phyloP scores from a whole-genome alignment of 148 eudicot genomes.

The Persicaria maculosa region DNA sequence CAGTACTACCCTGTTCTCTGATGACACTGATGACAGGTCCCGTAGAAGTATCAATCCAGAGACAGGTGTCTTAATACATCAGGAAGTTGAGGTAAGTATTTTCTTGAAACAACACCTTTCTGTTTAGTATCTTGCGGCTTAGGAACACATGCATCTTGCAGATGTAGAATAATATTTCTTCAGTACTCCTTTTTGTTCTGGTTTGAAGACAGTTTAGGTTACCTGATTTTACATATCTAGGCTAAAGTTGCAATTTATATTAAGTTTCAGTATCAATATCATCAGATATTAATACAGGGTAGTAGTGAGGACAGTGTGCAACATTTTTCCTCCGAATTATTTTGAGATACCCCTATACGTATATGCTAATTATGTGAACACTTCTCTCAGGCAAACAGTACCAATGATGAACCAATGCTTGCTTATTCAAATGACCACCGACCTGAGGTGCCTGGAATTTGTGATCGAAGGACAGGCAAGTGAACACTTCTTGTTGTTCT shows the following conservation, averaged over 20 bases:
- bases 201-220: not conserved
- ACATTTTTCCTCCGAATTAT: not conserved
- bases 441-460: conserved; percentile 50
- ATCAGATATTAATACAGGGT: not conserved
- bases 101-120: not conserved
- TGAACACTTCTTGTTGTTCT: not conserved
- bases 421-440: conserved; percentile 29
- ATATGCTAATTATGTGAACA: too few species aligned
- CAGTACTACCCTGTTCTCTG: conserved; percentile 87
- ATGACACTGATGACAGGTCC: conserved; percentile 91
- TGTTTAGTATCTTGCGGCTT: not conserved
- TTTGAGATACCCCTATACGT: not conserved
- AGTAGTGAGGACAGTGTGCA: not conserved
- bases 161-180: not conserved
- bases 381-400: conserved; percentile 33
- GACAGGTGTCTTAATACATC: conserved; percentile 33
- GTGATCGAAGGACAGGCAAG: conserved; percentile 63
- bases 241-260: not conserved
- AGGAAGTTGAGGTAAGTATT: conserved; percentile 57
- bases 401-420: conserved; percentile 24
- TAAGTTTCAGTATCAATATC: not conserved
- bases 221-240: not conserved
- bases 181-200: not conserved
- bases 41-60: conserved; percentile 63
- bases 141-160: not conserved